Evolutionary conservation across 2,329 filamentous ascomycete species (phyloP).

Genomic region (Fusarium buharicum): DNA sequence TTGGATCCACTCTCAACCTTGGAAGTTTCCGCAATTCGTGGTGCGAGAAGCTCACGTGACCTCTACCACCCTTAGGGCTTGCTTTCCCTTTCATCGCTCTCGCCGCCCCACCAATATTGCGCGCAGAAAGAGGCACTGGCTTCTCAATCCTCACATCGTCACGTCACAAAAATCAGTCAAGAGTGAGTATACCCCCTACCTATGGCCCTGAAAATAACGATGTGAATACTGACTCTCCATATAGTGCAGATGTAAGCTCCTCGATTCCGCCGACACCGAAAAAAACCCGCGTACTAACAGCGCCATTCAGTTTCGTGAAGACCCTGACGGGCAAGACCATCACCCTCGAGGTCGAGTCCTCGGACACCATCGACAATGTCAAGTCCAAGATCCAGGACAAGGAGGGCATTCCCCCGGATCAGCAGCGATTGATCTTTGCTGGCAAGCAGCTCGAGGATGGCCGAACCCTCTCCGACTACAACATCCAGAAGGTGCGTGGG

Average conservation of each 20-base stretch:
- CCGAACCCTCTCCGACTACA: conserved; percentile 96
- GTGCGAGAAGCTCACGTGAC: conserved; percentile 44
- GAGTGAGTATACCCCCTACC: conserved; percentile 61
- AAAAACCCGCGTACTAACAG: conserved; percentile 44
- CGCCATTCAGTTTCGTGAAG: conserved; percentile 89
- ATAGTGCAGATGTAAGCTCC: conserved; percentile 88
- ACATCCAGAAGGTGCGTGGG: conserved; percentile 92
- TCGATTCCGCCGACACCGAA: conserved; percentile 43
- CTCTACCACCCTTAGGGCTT: conserved; percentile 52
- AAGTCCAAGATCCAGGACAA: conserved; percentile 99
- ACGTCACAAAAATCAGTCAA: conserved; percentile 65
- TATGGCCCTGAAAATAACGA: conserved; percentile 24
- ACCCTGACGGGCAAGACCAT: conserved; percentile 99
- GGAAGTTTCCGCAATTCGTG: background rate
- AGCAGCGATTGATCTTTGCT: conserved; percentile 98
- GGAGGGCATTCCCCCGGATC: conserved; percentile 97
- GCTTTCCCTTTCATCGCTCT: conserved; percentile 42
- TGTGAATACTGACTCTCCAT: conserved; percentile 39
- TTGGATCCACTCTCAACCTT: conserved; percentile 9
- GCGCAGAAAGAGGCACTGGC: conserved; percentile 48
- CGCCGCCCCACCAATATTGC: conserved; percentile 59
- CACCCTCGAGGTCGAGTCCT: conserved; percentile 99
- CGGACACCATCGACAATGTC: conserved; percentile 99
- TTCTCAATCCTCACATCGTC: conserved; percentile 55
- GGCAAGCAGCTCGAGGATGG: conserved; percentile 99